Evolutionary conservation across 2,329 filamentous ascomycete genomes (phyloP), one percentile per base, ranked within the genome.

Genomic region (Monosporascus sp.): DNA sequence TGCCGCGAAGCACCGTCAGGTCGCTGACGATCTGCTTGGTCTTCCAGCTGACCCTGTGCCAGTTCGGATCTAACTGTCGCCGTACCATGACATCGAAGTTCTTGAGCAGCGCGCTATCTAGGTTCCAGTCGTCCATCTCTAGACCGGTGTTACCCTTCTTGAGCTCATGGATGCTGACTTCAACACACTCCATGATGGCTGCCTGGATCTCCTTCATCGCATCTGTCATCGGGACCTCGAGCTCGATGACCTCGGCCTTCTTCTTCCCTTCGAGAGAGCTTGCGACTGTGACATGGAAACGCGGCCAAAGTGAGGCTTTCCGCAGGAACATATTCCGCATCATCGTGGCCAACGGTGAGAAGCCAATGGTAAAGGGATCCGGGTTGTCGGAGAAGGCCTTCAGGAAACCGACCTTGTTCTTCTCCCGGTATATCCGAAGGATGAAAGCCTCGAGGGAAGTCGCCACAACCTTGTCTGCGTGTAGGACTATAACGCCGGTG

Each of bases 341-440:
- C 85, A 95, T 95, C 49, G 85, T 91, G 2, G 90, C 82, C 45
- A 99, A 77, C 5, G 94, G 93, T 4, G 90, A 85, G 70, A 96
- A 97, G 1, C 92, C 93, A 0, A 83, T 86, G 0, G 89, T 88
- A 65, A 99, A 95, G 0, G 92, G 88, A 66, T 97, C 92, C 0
- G 94, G 93, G 36, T 87, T 89, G 68, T 99, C 94, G 0, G 92
- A 94, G 66, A 99, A 96, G 14, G 94, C 94, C 67, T 99, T 99
- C 35, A 99, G 77, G 62, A 99, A 97, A 36, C 94, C 94, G 35
- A 74, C 77, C 74, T 95, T 96, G 72, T 99, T 99, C 76, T 90
- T 90, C 72, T 97, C 93, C 55, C 94, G 83, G 68, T 92, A 99
- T 52, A 97, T 90, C 39, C 94, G 83, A 54, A 97, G 76, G 57